Conservation (phyloP, 1,284 basidiomycete species). For the Naganishia albida region DNA sequence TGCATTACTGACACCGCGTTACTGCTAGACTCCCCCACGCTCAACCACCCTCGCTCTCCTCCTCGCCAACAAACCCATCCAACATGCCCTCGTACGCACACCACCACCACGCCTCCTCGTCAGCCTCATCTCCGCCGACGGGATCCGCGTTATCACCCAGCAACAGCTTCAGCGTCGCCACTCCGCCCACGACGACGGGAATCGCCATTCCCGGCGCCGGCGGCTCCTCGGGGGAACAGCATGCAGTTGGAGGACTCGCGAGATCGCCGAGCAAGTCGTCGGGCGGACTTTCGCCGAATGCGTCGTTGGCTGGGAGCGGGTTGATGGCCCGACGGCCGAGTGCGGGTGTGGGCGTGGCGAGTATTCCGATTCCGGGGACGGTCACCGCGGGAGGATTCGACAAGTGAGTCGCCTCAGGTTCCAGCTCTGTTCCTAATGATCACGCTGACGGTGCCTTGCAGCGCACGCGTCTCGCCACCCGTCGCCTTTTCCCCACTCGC, state of each 20-base stretch:
- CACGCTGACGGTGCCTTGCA: not conserved
- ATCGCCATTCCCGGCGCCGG: slow-evolving; percentile 26
- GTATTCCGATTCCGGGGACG: slow-evolving; percentile 17
- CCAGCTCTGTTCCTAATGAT: not conserved
- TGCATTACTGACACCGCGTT: slow-evolving; percentile 13
- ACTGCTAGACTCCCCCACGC: slow-evolving; percentile 50
- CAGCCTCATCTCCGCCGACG: slow-evolving; percentile 9
- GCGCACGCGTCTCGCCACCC: slow-evolving; percentile 22
- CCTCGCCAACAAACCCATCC: slow-evolving; percentile 46
- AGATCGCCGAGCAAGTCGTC: slow-evolving; percentile 23
- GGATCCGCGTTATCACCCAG: slow-evolving; percentile 11
- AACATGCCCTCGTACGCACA: slow-evolving; percentile 37
- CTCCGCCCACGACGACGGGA: not conserved
- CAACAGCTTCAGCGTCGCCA: slow-evolving; percentile 25
- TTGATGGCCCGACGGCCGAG: slow-evolving; percentile 15
- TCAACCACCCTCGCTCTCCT: slow-evolving; percentile 48
- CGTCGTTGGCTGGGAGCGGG: slow-evolving; percentile 25
- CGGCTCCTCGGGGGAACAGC: not conserved
- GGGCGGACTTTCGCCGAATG: slow-evolving; percentile 21
- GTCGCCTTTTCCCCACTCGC: slow-evolving; percentile 26
- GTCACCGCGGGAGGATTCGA: slow-evolving; percentile 6
- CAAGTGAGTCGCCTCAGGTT: slow-evolving; percentile 22
- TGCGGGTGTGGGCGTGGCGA: slow-evolving; percentile 6
- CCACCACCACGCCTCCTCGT: slow-evolving; percentile 29
- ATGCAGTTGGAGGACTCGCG: not conserved